Evolutionary conservation across 1,284 basidiomycete genomes (phyloP), one percentile per base, ranked within the genome.

Genomic region (Phlebopus sp.): DNA sequence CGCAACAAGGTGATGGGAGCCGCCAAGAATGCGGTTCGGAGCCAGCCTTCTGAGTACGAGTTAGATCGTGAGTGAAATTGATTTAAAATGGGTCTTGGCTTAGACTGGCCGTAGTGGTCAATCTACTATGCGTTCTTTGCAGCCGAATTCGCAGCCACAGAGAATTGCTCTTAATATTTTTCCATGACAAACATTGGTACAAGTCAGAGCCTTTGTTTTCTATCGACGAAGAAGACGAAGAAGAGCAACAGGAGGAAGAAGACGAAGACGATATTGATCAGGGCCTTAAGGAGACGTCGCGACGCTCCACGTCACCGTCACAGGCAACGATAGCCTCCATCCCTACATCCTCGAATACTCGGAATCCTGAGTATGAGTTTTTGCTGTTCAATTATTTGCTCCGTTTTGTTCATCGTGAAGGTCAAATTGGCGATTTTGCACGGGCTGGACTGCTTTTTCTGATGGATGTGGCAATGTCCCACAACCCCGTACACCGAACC

Each of bases 361-460:
- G 80, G 59, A 90, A 90, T 62, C 72, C 85, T n/a, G 90, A 94
- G 70, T 95, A 95, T 59, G 93, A 97, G 62, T 97, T 96, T 61
- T 78, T 96, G 9, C 75, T 97, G 10, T 97, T 98, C 76, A 92
- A 95, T 56, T 97, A 97, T 62, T 83, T 99, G 30, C 81, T 98
- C 15, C 91, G 94, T 3, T 98, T 95, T 62, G 89, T 94, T 17
- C 96, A 98, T 63, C 82, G 94, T 44, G 95, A 98, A 70, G 93
- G 93, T 23, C 81, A 88, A 27, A 93, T 92, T 23, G 96, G 96
- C 13, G 94, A 97, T 64, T 91, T 92, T 60, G 93, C 96, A 3
- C 82, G 96, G 9, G 92, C 92, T 3, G 96, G 95, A 7, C 70
- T 98, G 29, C 72, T 96, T 13, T 93, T 96, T 67, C 77, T 98